A percentile compares a stretch with the other conserved stretches of the same genome.
phyloP scores from a whole-genome alignment of 2,329 filamentous ascomycete species.

The Macroventuria anomochaeta region DNA sequence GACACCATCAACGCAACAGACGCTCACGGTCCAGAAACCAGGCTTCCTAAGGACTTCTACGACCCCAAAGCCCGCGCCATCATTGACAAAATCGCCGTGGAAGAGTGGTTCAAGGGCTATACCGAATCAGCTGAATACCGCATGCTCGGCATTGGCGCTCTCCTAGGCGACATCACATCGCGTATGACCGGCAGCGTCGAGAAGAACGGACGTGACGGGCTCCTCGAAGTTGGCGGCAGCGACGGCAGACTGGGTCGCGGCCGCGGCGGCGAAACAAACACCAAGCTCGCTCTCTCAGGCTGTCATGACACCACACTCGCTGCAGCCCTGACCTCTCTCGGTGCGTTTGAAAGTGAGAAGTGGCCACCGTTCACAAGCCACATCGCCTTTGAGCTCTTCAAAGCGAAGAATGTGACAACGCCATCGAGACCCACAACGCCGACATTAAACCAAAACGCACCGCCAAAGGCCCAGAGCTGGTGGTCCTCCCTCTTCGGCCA shows the following conservation, averaged over 20 bases:
- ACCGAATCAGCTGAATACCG: constrained; percentile 85
- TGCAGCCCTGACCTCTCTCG: constrained; percentile 76
- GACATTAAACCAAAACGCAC: constrained; percentile 8
- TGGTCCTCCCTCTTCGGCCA: constrained; percentile 48
- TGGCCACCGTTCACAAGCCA: constrained; percentile 97
- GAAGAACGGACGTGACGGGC: constrained; percentile 44
- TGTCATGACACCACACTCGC: constrained; percentile 96
- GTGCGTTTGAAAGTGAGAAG: constrained; percentile 72
- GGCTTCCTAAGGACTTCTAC: constrained; percentile 85
- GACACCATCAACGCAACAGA: constrained; percentile 90
- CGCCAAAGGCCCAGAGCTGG: constrained; percentile 38
- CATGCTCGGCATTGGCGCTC: constrained; percentile 81
- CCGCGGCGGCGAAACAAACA: constrained; percentile 57
- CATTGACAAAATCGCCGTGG: constrained; percentile 75
- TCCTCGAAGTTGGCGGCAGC: constrained; percentile 50
- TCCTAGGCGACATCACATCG: constrained; percentile 80
- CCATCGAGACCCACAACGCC: constrained; percentile 6
- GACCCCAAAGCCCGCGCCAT: constrained; percentile 73
- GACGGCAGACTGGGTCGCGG: constrained; percentile 47
- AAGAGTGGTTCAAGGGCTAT: constrained; percentile 94
- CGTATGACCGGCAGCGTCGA: constrained; percentile 53
- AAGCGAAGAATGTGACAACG: constrained; percentile 49
- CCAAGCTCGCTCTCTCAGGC: constrained; percentile 80
- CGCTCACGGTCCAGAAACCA: constrained; percentile 81
- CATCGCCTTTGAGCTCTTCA: constrained; percentile 89